Base-by-base conservation (phyloP, 345 rosid genomes). In the Eucalyptus fibrosa region DNA sequence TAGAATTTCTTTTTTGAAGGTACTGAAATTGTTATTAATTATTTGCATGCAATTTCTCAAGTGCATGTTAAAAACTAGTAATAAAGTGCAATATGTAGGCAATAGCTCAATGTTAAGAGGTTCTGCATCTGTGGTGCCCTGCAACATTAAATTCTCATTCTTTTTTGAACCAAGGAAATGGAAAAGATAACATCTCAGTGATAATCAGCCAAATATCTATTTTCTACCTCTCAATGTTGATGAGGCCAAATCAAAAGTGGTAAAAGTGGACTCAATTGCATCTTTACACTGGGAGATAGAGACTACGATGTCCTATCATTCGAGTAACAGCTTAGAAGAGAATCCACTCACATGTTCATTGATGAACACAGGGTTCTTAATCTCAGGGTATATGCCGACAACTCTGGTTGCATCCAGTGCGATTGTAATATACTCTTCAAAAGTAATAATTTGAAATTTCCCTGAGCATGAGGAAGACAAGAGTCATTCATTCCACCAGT, bases 371-470 rank as follows among this genome's bases (percentile, higher is more conserved):
- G 99, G 99, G 89, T 94, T 94, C 91, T 98, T 98, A 37, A 98
- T 98, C 95, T 98, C 99, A 7, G 99, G 99, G 93, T 98, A 98
- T 90, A 98, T 98, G 56, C 99, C 99, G 80, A 97, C 98, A 87
- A 96, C 93, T 94, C 99, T 94, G 50, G 94, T 88, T 32, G 99
- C 98, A 92, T 97, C 95, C 87, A 95, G 89, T 55, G 98, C 99
- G 81, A 97, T 97, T 86, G 99, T 80, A 89, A 97, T 97, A 93
- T 88, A 97, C 91, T 95, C 98, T 65, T 97, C 98, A 86, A 97
- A 96, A 67, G 99, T 96, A 89, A 97, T 95, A 50, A 97, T 97
- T 12, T 94, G 88, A 92, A 94, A 97, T 90, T 92, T 97, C 81
- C 99, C 99, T 97, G 96, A 40, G 83, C 83, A 72, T 2, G 40